Evolutionary conservation across 2,329 filamentous ascomycete genomes (phyloP), one percentile per base, ranked within the genome.

Genomic region (Pseudonectria foliicola): DNA sequence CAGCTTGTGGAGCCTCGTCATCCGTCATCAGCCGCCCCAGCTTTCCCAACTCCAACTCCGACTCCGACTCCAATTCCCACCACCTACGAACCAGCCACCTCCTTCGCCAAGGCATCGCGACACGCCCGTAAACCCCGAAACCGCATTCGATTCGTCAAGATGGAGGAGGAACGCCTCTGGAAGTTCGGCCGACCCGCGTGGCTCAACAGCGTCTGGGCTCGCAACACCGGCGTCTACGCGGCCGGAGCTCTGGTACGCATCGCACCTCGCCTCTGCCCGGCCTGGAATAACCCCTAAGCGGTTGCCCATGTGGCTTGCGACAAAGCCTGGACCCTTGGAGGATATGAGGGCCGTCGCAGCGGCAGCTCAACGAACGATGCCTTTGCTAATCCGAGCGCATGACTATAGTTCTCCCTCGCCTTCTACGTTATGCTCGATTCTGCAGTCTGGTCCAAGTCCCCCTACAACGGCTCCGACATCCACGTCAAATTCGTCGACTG

Each of bases 401-500:
- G 10, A 6, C 35, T 13, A n/a, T 49, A 80, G 77, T 82, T 79
- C 68, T 79, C 77, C 31, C 63, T 82, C 55, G 77, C 77, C 42
- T 82, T 82, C 62, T 82, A 80, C 66, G 66, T 76, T 54, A 72
- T 82, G 61, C 74, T 82, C 59, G 78, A 82, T 59, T 70, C 74
- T 5, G 75, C 78, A 43, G 75, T 81, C 32, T 82, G 76, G 75
- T 81, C 77, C 48, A 74, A 78, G 52, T 76, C 72, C 10, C 36
- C 65, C 40, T 64, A 62, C 45, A 82, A 82, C 63, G 71, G 67
- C 40, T 78, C 75, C 36, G 62, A 70, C 56, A 49, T 66, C 25
- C 77, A 82, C 62, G 67, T 83, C 51, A 76, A 67, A 46, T 83
- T 81, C 52, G 68, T 80, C 59, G 78, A 82, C 70, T 82, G 78